Evolutionary conservation across 495 filamentous ascomycete species (phyloP).

Genomic region (Trichoderma reesei): DNA sequence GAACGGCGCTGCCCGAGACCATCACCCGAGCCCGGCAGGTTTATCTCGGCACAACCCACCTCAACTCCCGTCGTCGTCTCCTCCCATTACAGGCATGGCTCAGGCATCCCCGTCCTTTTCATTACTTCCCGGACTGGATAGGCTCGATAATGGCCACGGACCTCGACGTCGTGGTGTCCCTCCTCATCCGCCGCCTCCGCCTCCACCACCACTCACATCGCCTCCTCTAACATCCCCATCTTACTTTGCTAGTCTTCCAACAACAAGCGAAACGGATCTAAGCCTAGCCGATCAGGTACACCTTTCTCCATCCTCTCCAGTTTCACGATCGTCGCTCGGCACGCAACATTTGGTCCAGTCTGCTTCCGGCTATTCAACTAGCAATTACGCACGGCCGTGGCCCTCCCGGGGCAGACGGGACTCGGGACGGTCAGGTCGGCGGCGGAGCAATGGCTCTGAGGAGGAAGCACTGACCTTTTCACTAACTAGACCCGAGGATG

Average conservation of each 20-base stretch:
- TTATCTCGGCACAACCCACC: neutral
- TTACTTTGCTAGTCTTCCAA: neutral
- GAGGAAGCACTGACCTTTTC: neutral
- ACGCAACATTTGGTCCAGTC: neutral
- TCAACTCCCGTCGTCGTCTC: neutral
- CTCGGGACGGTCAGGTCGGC: neutral
- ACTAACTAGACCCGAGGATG: neutral
- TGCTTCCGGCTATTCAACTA: neutral
- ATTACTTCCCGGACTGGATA: neutral
- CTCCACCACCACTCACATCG: neutral
- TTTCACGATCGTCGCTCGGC: neutral
- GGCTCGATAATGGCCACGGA: neutral
- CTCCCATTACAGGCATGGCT: neutral
- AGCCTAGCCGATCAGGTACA: neutral
- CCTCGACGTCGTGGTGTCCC: neutral
- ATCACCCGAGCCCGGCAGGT: neutral
- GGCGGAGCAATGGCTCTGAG: neutral
- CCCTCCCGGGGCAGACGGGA: neutral
- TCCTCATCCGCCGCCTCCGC: conserved; percentile 1
- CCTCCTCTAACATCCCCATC: neutral
- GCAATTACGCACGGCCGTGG: neutral
- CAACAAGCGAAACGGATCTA: neutral
- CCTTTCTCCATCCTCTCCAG: neutral
- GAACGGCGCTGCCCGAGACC: neutral
- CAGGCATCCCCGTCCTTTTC: neutral